Evolutionary conservation across 2,329 filamentous ascomycete species (phyloP), one percentile per base, ranked within the genome.

Genomic region (Penicillium sp.): DNA sequence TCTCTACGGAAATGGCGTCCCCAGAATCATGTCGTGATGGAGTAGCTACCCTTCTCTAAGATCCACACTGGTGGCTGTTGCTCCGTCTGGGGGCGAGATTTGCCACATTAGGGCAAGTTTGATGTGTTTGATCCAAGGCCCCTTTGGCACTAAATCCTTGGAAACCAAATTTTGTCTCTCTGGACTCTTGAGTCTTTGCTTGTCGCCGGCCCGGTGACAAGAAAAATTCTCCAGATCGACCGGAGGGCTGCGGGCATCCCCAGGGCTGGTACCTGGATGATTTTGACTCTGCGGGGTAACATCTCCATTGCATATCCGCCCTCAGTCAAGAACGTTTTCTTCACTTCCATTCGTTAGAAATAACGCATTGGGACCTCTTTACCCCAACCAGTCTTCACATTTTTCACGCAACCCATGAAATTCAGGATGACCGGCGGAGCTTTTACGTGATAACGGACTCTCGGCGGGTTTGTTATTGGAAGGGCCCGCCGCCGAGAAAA

Each of bases 361-460:
- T 46, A 13, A 22, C 41, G 47, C 39, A 51, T 50, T 37, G 16
- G 30, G 22, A 27, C 29, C n/a, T 19, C 14, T 33, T 28, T 40
- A 46, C 41, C 42, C 47, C 47, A 40, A 49, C 29, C 13, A 34
- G 11, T 25, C 12, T 8, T 37, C 39, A 30, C 14, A 16, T 35
- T 42, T 40, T 39, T 40, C 37, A 40, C 47, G 25, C 41, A 46
- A 46, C 22, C 29, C 47, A 33, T 29, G 30, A 34, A 34, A 22
- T 36, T 6, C 14, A n/a, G 22, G 29, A 19, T 22, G 10, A 33
- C 12, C 37, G 49, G 53, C 47, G 55, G 53, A 38, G 27, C 38
- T 44, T 35, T 60, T 61, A 61, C 59, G 58, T 61, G 56, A 60
- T 62, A 18, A 39, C 49, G 50, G 42, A 28, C n/a, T 34, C 50